Percentiles rank a stretch among this genome's conserved stretches.
These are phyloP conservation scores for Gossypium gossypioides DNA, from an alignment of 441 rosid species.

Conservation along the genomic window DNA sequence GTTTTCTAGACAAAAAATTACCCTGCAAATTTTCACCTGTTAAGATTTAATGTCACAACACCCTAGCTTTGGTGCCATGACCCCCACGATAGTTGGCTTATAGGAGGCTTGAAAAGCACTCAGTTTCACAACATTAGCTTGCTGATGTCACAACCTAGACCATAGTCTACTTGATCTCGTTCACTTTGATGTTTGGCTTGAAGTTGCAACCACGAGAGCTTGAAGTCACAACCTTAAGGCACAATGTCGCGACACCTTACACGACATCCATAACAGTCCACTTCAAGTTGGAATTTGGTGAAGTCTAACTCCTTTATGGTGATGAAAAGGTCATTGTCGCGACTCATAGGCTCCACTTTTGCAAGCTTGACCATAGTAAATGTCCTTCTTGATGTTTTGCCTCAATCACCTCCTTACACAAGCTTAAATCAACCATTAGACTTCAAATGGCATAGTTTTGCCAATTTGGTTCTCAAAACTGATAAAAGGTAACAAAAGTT, in stretches of 20 bases:
- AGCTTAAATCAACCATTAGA: neutral
- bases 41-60: no score
- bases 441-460: neutral
- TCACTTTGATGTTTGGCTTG: neutral
- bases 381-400: neutral
- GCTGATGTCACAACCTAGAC: neutral
- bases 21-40: neutral
- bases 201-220: neutral
- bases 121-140: neutral
- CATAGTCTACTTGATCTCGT: neutral
- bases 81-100: neutral
- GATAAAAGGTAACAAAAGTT: neutral
- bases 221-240: neutral
- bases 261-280: neutral
- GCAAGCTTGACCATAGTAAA: neutral
- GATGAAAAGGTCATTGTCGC: neutral
- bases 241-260: neutral
- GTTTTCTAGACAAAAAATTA: neutral
- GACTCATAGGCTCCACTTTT: neutral
- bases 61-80: neutral
- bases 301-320: neutral
- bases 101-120: neutral
- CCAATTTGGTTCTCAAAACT: neutral
- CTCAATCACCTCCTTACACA: neutral
- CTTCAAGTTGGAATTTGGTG: neutral